These are phyloP conservation scores for Gastrolobium villosum DNA, from an alignment of 306 rosid species.

Conservation along the genomic window DNA sequence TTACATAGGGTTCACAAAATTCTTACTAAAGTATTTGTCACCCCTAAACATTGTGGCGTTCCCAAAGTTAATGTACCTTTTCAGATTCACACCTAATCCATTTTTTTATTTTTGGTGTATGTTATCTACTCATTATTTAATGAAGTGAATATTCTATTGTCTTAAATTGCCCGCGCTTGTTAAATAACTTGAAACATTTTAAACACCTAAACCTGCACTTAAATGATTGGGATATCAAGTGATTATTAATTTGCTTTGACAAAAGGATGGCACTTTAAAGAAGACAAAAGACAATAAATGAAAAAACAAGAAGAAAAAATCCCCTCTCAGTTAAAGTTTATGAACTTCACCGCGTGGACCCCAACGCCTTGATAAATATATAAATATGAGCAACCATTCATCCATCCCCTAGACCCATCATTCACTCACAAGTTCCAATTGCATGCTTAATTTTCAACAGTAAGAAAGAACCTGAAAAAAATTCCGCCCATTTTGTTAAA, in stretches of 20 bases:
- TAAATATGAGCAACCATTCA: slow-evolving; percentile 47
- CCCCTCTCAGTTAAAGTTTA: slow-evolving; percentile 38
- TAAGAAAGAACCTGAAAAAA: slow-evolving; percentile 10
- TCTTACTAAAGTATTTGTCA: slow-evolving; percentile 11
- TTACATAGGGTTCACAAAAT: slow-evolving; percentile 38
- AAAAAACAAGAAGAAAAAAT: slow-evolving; percentile 26
- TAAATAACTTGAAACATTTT: not conserved
- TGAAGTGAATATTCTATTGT: not conserved
- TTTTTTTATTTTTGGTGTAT: not conserved
- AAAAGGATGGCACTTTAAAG: slow-evolving; percentile 42
- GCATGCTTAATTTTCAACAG: not conserved
- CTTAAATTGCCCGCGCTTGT: not conserved
- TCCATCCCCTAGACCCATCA: slow-evolving; percentile 28
- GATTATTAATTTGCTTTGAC: slow-evolving; percentile 47
- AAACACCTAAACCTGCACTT: slow-evolving; percentile 23
- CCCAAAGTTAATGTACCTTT: slow-evolving; percentile 39
- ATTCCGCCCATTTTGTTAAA: slow-evolving; percentile 8
- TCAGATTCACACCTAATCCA: slow-evolving; percentile 3
- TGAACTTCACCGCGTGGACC: slow-evolving; percentile 55
- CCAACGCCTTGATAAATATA: slow-evolving; percentile 18
- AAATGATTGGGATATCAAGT: slow-evolving; percentile 43
- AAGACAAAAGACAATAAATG: slow-evolving; percentile 36
- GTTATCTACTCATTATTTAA: not conserved
- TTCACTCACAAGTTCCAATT: slow-evolving; percentile 36
- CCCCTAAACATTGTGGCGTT: slow-evolving; percentile 8